Evolutionary conservation across 2,329 filamentous ascomycete genomes (phyloP).

Genomic region (Fusarium devonianum): DNA sequence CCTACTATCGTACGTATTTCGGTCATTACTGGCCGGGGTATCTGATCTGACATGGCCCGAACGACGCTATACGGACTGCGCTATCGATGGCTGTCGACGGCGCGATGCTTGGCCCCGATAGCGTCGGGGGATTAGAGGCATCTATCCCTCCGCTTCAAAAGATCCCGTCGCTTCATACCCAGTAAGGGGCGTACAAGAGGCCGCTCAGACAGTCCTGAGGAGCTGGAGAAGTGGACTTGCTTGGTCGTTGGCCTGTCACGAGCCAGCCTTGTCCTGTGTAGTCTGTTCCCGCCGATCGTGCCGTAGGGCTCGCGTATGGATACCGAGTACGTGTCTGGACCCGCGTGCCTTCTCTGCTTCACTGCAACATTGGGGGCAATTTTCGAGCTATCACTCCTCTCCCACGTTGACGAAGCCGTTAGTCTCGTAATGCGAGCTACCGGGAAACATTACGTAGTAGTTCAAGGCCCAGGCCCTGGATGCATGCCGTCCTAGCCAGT

Average conservation of each 20-base stretch:
- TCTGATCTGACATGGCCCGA: background rate
- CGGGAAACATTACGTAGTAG: conserved; percentile 12
- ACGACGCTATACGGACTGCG: background rate
- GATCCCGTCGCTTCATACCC: background rate
- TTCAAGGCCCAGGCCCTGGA: conserved; percentile 25
- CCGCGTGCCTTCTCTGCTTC: background rate
- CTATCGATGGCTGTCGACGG: conserved; percentile 1
- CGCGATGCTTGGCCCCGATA: background rate
- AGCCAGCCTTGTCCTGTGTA: no score
- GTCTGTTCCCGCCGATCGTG: no score
- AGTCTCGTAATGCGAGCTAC: conserved; percentile 19
- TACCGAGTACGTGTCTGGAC: background rate
- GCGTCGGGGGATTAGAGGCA: background rate
- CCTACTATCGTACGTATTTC: background rate
- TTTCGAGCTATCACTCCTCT: conserved; percentile 1
- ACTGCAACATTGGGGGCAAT: background rate
- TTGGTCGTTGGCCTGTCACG: no score
- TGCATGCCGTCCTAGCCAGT: background rate
- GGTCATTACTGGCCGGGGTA: background rate
- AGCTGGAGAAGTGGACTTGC: no score
- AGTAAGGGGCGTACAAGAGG: background rate
- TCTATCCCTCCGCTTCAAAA: background rate
- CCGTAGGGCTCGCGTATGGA: no score
- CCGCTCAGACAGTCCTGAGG: background rate
- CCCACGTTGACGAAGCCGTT: conserved; percentile 1